Evolutionary conservation across 305 asterid genomes (phyloP), one percentile per base, ranked within the genome.

Genomic region (Petunia hybrid): DNA sequence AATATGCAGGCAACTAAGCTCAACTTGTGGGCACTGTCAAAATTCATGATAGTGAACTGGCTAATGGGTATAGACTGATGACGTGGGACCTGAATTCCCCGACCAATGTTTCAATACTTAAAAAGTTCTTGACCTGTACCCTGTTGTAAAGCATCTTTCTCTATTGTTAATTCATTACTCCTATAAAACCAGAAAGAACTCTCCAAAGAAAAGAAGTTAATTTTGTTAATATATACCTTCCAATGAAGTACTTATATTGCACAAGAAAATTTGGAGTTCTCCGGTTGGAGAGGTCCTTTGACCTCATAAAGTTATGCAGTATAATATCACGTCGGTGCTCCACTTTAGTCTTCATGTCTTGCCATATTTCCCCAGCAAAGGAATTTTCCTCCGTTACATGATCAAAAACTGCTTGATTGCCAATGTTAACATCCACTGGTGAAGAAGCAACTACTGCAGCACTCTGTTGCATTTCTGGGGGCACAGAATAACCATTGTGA

Each of bases 341-440:
- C 83, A 95, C 91, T 76, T 91, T 91, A 68, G 89, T 91, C 87
- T 84, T 94, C 84, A 94, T 91, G 83, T 95, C 99, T 85, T 89
- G 97, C 99, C 98, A 94, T 64, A 95, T 89, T 85, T 94, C 97
- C 60, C 96, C 97, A 56, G 96, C 96, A 84, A 95, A 94, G 42
- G 99, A 92, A 73, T 84, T 90, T 77, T 95, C 98, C 85, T 86
- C 95, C 5, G 82, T 75, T 10, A 66, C 84, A 48, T 87, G 89
- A 84, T 80, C 77, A 60, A 86, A 74, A 79, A 10, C 51, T 61
- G 63, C 74, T 63, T 81, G 85, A 78, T 81, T 86, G 77, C 42
- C 89, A 56, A 76, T 67, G 76, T 89, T 87, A 14, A 66, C 76
- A 31, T 83, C 66, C 42, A 66, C 45, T 35, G 89, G 85, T 8